Evolutionary conservation across 2,329 filamentous ascomycete species (phyloP), one percentile per base, ranked within the genome.

Genomic region (Aspergillus pseudoviridinutans): DNA sequence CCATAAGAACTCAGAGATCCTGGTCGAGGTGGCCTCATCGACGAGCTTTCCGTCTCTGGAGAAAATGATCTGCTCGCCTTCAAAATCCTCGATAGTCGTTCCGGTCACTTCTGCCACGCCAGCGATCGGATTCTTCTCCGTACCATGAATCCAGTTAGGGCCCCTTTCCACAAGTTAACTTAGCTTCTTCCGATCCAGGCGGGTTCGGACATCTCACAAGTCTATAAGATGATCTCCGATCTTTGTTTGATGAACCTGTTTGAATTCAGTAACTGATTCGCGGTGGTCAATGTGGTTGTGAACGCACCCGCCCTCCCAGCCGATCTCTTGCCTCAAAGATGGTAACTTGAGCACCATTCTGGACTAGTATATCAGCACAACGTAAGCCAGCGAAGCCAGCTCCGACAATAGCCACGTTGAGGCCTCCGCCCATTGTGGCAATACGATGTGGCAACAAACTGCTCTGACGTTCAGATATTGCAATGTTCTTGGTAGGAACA

Each of bases 121-220:
- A 51, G 80, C 73, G 24, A 87, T 85, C 0, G 85, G 84, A 62
- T 87, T 87, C 44, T 81, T 73, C 2, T 82, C 74, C 1, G 82
- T 82, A 17, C 84, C 85, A 67, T 87, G 85, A 51, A 87, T 86
- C 84, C 84, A 87, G 61, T 87, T 87, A 0, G 85, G 82, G 2
- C 84, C 84, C 12, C 83, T 86, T 29, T 24, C 17, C 50, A 49
- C 28, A 14, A 38, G 56, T 67, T 51, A 71, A 63, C 35, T 47
- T 54, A 28, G 50, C 22, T n/a, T 50, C 22, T 47, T 49, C 27
- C 29, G 25, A 25, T n/a, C 22, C 10, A 49, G 22, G 27, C 8
- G 44, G 38, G 41, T 27, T 42, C 29, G n/a, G 51, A 20, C 6
- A 50, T 60, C 81, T 64, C 77, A 85, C 82, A 86, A 71, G 70